Evolutionary conservation across 345 rosid genomes (phyloP).

Genomic region (Sonneratia alba): DNA sequence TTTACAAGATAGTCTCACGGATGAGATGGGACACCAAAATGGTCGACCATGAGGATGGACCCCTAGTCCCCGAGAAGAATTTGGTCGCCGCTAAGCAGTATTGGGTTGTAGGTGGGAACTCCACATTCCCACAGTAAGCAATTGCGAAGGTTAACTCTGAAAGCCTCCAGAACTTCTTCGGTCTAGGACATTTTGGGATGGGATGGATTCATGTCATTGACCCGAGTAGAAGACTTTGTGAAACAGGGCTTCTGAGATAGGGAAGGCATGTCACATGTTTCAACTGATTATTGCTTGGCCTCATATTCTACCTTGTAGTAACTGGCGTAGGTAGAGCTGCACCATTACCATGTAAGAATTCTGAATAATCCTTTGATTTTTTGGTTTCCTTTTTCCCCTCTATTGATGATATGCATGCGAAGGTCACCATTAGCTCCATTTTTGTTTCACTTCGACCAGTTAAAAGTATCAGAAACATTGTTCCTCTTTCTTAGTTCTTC

Average conservation of each 20-base stretch:
- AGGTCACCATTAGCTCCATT: not conserved
- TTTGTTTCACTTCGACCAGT: not conserved
- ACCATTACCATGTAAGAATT: not conserved
- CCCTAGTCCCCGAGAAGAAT: constrained; percentile 82
- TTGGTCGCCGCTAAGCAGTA: constrained; percentile 91
- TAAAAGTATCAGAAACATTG: not conserved
- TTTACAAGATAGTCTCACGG: constrained; percentile 62
- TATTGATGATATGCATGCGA: not conserved
- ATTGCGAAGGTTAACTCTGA: not conserved
- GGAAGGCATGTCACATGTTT: not conserved
- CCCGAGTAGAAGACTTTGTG: not conserved
- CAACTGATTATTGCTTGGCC: not conserved
- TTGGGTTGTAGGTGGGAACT: constrained; percentile 72
- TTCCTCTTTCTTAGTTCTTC: not conserved
- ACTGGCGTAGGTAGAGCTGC: not conserved
- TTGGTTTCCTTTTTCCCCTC: not conserved
- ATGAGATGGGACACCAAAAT: constrained; percentile 95
- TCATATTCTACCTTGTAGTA: not conserved
- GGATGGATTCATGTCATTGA: not conserved
- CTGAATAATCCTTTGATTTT: not conserved
- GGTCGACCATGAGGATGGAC: constrained; percentile 99
- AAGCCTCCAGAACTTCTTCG: not conserved
- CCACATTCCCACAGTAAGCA: constrained; percentile 42
- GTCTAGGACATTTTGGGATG: not conserved
- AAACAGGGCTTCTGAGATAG: not conserved